Conservation (phyloP, 768 basidiomycete species). For the Rubroboletus satanas region DNA sequence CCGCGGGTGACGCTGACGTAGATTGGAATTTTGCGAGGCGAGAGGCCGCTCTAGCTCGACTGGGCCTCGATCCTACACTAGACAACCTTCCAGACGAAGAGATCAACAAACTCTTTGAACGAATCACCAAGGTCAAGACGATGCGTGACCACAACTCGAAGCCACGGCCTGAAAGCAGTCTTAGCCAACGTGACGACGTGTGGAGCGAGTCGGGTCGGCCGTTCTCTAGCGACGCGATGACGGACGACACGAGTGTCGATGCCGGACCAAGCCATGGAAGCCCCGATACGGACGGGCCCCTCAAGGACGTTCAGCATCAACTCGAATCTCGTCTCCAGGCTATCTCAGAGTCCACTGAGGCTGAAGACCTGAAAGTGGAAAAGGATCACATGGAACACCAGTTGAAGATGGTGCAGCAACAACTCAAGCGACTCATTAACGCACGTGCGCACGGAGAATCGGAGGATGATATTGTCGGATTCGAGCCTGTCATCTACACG, state of each 20-base stretch:
- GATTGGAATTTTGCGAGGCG: constrained; percentile 98
- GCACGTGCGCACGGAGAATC: constrained; percentile 74
- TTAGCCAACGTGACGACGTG: constrained; percentile 80
- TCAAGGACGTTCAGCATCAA: constrained; percentile 71
- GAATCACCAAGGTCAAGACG: constrained; percentile 88
- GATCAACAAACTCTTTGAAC: constrained; percentile 88
- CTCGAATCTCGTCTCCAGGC: constrained; percentile 65
- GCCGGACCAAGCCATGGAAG: constrained; percentile 54
- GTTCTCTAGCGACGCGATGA: constrained; percentile 69
- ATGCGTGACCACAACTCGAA: constrained; percentile 78
- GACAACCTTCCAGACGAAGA: constrained; percentile 95
- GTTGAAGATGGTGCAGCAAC: constrained; percentile 69
- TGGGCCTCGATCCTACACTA: constrained; percentile 84
- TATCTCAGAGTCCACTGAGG: constrained; percentile 65
- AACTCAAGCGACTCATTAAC: constrained; percentile 79
- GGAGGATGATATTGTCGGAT: constrained; percentile 55
- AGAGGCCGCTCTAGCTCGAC: constrained; percentile 83
- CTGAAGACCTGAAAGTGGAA: constrained; percentile 84
- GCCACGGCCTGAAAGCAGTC: constrained; percentile 84
- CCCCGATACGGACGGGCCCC: constrained; percentile 60
- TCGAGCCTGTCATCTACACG: constrained; percentile 80
- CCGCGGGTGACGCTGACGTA: constrained; percentile 64
- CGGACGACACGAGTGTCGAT: constrained; percentile 86
- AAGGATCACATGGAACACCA: constrained; percentile 94
- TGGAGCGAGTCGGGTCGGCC: constrained; percentile 90